phyloP scores from a whole-genome alignment of 2,329 filamentous ascomycete genomes.

The Neonectria punicea region DNA sequence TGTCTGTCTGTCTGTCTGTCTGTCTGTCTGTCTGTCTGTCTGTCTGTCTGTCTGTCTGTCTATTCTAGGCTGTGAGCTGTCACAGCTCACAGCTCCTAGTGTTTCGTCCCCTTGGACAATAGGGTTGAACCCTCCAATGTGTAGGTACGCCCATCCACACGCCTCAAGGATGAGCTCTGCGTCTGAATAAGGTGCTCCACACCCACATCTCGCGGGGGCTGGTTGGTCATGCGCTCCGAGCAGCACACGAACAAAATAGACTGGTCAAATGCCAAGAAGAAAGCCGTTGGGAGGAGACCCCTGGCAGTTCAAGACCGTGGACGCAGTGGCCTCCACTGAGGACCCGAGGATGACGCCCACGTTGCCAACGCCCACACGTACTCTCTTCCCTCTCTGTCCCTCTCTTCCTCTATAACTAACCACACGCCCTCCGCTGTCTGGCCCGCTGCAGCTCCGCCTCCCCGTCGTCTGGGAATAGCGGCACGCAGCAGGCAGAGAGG shows the following conservation, averaged over 20 bases:
- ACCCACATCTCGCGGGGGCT: too few species aligned
- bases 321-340: not conserved
- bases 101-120: too few species aligned
- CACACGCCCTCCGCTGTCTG: constrained; percentile 14
- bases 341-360: not conserved
- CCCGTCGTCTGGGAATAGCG: constrained; percentile 9
- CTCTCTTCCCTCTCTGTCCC: not conserved
- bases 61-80: not conserved
- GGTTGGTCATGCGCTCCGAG: not conserved
- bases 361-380: constrained; percentile 4
- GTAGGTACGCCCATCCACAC: too few species aligned
- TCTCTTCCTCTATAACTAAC: constrained; percentile 16
- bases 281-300: not conserved
- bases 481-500: constrained; percentile 6
- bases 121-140: too few species aligned
- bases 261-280: not conserved
- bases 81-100: not conserved
- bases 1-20: too few species aligned
- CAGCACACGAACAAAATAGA: not conserved
- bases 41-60: too few species aligned
- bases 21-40: too few species aligned
- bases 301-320: not conserved
- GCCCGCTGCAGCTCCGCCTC: constrained; percentile 4
- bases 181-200: too few species aligned
- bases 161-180: too few species aligned